Conservation (phyloP, 2,329 filamentous ascomycete species). For the Knufia petricola region DNA sequence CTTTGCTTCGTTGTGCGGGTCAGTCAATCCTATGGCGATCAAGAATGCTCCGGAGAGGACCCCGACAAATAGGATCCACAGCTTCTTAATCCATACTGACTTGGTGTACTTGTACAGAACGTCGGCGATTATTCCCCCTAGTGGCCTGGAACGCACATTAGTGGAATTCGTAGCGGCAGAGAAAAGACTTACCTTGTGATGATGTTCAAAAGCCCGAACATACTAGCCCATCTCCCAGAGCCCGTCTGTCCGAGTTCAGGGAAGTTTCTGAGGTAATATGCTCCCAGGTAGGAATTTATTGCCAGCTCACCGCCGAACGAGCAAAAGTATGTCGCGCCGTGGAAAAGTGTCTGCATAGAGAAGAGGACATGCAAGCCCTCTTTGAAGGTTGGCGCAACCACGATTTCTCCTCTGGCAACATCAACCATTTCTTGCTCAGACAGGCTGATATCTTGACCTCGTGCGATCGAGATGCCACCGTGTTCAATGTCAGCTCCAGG, state of each 20-base stretch:
- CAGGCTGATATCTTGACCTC: constrained; percentile 37
- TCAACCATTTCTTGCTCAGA: constrained; percentile 43
- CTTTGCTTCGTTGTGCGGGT: constrained; percentile 52
- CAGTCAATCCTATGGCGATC: constrained; percentile 51
- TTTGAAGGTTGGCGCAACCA: constrained; percentile 51
- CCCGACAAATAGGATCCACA: constrained; percentile 47
- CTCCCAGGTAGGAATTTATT: constrained; percentile 51
- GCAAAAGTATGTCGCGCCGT: constrained; percentile 45
- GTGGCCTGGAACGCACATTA: constrained; percentile 11
- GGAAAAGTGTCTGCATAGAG: constrained; percentile 47
- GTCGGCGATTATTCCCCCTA: constrained; percentile 45
- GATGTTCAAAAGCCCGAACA: constrained; percentile 44
- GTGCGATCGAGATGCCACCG: not conserved
- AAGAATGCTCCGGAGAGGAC: constrained; percentile 50
- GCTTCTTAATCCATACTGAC: constrained; percentile 55
- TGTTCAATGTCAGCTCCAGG: constrained; percentile 8
- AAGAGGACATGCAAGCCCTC: constrained; percentile 54
- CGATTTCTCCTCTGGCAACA: constrained; percentile 48
- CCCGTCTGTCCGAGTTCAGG: constrained; percentile 42
- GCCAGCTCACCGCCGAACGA: constrained; percentile 52
- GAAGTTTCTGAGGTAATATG: constrained; percentile 42
- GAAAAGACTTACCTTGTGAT: constrained; percentile 32
- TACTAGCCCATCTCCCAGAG: constrained; percentile 46
- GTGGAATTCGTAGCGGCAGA: not conserved
- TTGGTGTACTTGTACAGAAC: constrained; percentile 43